phyloP scores from a whole-genome alignment of 176 grass and related monocot species.

The Cenchrus fungigraminus region DNA sequence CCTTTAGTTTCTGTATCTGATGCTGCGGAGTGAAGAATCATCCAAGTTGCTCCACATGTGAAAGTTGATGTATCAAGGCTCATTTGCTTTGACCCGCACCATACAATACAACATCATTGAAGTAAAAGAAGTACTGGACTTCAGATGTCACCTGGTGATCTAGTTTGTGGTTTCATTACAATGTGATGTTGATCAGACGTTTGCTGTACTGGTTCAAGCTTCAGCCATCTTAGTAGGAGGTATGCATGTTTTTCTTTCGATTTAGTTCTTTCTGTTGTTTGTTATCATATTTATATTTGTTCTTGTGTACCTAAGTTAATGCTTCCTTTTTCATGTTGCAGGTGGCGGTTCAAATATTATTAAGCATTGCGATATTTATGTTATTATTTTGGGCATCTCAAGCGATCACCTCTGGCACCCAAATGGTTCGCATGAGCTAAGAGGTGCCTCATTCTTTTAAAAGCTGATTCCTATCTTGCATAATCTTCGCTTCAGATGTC shows the following conservation, averaged over 20 bases:
- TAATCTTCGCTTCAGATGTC: neutral
- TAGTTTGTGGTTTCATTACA: neutral
- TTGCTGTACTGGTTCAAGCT: constrained; percentile 15
- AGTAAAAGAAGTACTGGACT: neutral
- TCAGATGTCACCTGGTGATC: constrained; percentile 15
- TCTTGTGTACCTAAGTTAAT: neutral
- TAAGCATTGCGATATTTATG: constrained; percentile 6
- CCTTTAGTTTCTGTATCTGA: constrained; percentile 53
- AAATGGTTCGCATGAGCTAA: neutral
- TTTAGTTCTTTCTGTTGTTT: neutral
- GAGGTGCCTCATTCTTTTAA: constrained; percentile 18
- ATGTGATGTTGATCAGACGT: neutral
- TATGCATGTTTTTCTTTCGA: constrained; percentile 35
- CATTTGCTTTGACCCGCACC: constrained; percentile 14
- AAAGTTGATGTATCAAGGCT: constrained; percentile 54
- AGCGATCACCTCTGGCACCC: constrained; percentile 23
- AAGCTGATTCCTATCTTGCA: constrained; percentile 8
- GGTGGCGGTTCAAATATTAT: constrained; percentile 31
- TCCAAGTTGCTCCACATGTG: constrained; percentile 42
- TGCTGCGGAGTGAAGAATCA: constrained; percentile 29
- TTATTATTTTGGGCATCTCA: constrained; percentile 8
- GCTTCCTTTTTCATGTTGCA: constrained; percentile 31
- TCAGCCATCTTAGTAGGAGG: constrained; percentile 53
- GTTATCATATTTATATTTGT: neutral
- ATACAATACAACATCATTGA: neutral